Conservation (phyloP, 257 asterid genomes). For the Nicotiana noctiflora region DNA sequence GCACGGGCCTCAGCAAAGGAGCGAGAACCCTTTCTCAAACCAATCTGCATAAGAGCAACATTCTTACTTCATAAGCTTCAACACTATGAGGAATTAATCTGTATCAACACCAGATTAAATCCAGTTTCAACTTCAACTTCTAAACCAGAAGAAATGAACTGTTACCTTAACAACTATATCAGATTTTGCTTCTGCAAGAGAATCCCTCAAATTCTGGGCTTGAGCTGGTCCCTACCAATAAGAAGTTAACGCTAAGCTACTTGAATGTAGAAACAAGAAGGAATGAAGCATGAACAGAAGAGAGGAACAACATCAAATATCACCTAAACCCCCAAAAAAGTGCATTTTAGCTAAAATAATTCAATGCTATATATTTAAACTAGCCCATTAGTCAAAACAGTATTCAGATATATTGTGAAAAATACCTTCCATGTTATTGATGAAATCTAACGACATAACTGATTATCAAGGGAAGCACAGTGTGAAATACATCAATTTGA, state of each 20-base stretch:
- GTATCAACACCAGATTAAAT: not conserved
- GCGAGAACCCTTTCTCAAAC: constrained; percentile 87
- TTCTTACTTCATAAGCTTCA: not conserved
- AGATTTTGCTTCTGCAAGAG: constrained; percentile 66
- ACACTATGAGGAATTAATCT: not conserved
- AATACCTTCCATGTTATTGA: not conserved
- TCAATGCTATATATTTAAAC: not conserved
- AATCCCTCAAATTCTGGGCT: constrained; percentile 92
- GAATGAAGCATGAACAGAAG: not conserved
- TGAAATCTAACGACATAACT: not conserved
- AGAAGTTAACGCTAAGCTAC: not conserved
- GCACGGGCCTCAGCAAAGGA: constrained; percentile 91
- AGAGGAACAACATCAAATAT: not conserved
- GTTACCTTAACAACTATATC: constrained; percentile 84
- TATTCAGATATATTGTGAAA: not conserved
- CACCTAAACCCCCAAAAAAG: not conserved
- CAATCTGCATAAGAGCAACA: constrained; percentile 48
- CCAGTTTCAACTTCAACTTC: not conserved
- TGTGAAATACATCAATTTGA: not conserved
- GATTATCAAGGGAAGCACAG: not conserved
- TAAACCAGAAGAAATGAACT: not conserved
- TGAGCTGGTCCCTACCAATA: constrained; percentile 86
- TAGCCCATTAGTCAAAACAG: not conserved
- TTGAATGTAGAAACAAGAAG: not conserved
- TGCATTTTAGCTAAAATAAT: not conserved